Evolutionary conservation across 75 land plant species (phyloP), one percentile per base, ranked within the genome.

Genomic region (Larix kaempferi): DNA sequence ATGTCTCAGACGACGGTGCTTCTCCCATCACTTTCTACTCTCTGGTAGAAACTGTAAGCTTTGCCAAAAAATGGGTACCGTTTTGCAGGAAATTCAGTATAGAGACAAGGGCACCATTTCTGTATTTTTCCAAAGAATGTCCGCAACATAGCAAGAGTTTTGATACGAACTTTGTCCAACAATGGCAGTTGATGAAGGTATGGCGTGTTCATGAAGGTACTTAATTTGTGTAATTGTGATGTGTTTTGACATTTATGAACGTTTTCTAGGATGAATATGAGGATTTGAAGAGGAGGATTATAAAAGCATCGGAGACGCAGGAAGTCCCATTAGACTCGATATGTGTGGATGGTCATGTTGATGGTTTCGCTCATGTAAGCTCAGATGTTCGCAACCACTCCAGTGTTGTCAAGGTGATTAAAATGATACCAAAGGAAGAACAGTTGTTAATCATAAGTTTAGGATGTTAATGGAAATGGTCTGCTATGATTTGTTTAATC

Each of bases 1-100:
- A 80, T 59, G 62, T 80, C 12, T 77, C 77, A 56, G 77, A 75
- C 33, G 77, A 75, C 25, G 77, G 61, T 56, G 77, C 77, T 12
- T 75, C 77, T 29, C 61, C 61, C 13, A 56, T 75, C 37, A 55
- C 61, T n/a, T 57, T 56, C 39, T 75, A 58, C 61, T 75, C 77
- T 10, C 37, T 75, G 21, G 41, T 75, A 17, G 61, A 75, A 75
- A 58, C 77, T 19, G 1, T 29, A 6, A 75, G 12, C 7, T 75
- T 75, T 57, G 59, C 77, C 49, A 57, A 58, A 29, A 76, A 57
- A 76, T 76, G 77, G 61, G 64, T 76, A 7, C 59, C 77, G 21
- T 76, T 76, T 23, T 76, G 64, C 62, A 57, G 44, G 39, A 76
- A 33, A 1, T 76, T 26, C 64, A 25, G 58, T 59, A 33, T 76